Base-by-base conservation (phyloP, 2,329 filamentous ascomycete species). In the Parastagonospora avenae region DNA sequence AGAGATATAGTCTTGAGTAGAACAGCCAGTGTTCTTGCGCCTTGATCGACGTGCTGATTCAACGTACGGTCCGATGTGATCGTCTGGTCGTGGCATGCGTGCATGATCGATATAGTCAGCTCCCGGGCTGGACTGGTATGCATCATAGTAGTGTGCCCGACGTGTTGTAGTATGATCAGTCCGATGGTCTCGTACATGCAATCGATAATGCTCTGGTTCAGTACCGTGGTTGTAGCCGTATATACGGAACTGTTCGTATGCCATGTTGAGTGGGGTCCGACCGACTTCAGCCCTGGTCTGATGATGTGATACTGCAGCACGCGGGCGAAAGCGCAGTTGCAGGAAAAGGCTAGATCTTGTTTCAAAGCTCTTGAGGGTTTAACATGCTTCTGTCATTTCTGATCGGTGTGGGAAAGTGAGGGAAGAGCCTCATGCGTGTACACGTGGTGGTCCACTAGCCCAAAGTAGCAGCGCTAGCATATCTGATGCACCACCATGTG, bases 381-480 rank as follows among this genome's bases (percentile, higher is more conserved):
- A 30, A 14, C 12, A 10, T 41, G 19, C 19, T 29, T 12, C 27
- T n/a, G 10, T 27, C 14, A 15, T 14, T 14, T 35, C 19, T 36
- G 44, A 41, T 28, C 36, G 44, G 44, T 40, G 44, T 46, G 27
- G 11, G 32, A 46, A 33, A 10, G 28, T 33, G 44, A 46, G 44
- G 36, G 36, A 32, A 40, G 15, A 32, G 38, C 37, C n/a, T 28
- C 39, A 50, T 50, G 42, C 42, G 46, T 38, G 46, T 37, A 24
- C 38, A 59, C 53, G 53, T 56, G 45, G 48, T 52, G 31, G 38
- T 46, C n/a, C 11, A 36, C 52, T 51, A 55, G 30, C 52, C 47
- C 14, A 30, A 51, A 42, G 8, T 6, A 39, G 37, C 4, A 19
- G 10, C 37, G 37, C 37, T 32, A 42, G 29, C 5, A 11, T 12